Base-by-base conservation (phyloP, 2,329 filamentous ascomycete genomes). In the Fusarium setosum region DNA sequence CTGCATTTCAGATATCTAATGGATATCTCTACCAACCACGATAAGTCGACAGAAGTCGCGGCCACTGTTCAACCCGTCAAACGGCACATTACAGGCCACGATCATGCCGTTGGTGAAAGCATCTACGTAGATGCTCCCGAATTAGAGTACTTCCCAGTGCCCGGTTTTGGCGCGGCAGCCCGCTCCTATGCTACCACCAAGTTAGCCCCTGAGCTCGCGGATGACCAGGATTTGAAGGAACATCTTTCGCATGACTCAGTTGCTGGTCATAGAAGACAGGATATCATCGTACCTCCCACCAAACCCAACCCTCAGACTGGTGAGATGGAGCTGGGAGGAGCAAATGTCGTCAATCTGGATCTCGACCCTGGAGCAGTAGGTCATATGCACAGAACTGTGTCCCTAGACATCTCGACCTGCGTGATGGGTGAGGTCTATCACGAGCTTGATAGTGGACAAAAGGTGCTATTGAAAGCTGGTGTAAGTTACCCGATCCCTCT, bases 391-490 rank as follows among this genome's bases (percentile, higher is more conserved):
- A 23, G 57, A 31, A 60, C 57, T 3, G 35, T 60, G 18, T 60
- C 57, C 23, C 23, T 60, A 15, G 52, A 60, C n/a, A 57, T 60
- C 13, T 60, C 52, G 5, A 60, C 52, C 34, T 60, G 52, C 31
- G 52, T 60, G 1, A 42, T 57, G 57, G 57, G 57, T 3, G 42
- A 57, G 37, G 57, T 60, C 11, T 50, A 57, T 26, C 52, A 57
- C 24, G 57, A 60, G 20, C 52, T 60, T 37, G 52, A 56, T 10
- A 57, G 57, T 17, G 57, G 57, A 2, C 57, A 60, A 20, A 60
- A 26, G 23, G 44, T 57, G 18, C 52, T 60, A 5, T 42, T 60
- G 1, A 50, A 21, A 18, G 31, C 57, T 13, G 57, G 57, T 21
- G 57, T 60, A 45, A 57, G 52, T 48, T 12, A 18, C 7, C 13